Base-by-base conservation (phyloP, 768 basidiomycete species). In the Hydnum rufescens region DNA sequence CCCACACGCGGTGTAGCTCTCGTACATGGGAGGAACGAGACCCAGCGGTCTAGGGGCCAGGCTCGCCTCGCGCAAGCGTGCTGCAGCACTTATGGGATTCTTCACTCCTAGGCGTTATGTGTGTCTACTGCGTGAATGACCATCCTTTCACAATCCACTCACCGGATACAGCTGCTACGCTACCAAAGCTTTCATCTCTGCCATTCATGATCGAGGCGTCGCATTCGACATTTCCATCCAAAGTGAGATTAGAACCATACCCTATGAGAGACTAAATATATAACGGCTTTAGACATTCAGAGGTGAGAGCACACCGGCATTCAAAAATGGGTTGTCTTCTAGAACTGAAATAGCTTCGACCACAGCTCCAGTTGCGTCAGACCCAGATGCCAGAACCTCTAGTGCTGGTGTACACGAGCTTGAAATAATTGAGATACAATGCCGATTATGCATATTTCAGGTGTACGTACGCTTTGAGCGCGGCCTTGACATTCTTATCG, bases 181-280 rank as follows among this genome's bases (percentile, higher is more conserved):
- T 76, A 26, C 82, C 85, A 60, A 82, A 88, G n/a, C 65, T 63
- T 22, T 63, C 60, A 0, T 64, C 62, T 2, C 63, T 64, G 23
- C 73, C 72, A 22, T 68, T 65, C 77, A 84, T 82, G 53, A 87
- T 67, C 8, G 81, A 72, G 4, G 85, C 84, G 58, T 88, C 85
- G 58, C 85, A 87, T 65, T 88, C 85, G 18, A 86, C 83, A 2
- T 66, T 67, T 13, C 86, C 83, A n/a, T 74, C 68, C 2, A 78
- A 57, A 0, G 82, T 85, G 44, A 88, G 66, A 62, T 87, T 88
- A 1, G 85, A 83, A 3, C 86, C 84, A 55, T 72, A 75, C 1
- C 84, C 82, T 79, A 55, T 50, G 52, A 42, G 51, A 22, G 51
- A 42, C 46, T 32, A 26, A 26, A 42, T 43, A 25, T 26, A 46